Base-by-base conservation (phyloP, 169 alveolate species). In the Plasmodium adleri region DNA sequence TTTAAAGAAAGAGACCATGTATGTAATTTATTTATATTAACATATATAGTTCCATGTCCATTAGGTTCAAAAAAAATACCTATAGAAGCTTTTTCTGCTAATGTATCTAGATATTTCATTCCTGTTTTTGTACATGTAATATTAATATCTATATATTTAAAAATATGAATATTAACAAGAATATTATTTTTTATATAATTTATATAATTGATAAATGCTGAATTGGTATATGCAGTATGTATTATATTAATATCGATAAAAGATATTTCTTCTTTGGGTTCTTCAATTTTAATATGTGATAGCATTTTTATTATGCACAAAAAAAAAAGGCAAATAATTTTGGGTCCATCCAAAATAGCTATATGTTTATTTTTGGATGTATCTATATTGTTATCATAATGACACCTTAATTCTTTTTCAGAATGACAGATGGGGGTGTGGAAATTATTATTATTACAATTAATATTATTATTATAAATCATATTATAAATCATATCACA, bases 41-140 rank as follows among this genome's bases (percentile, higher is more conserved):
- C 52, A 50, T 85, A 85, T 5, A 85, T 85, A 20, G 87, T 74
- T 1, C 96, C 96, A 63, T 94, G 96, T 3, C 96, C 96, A 80
- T 94, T 94, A n/a, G 94, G 54, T 64, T 94, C 96, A 59, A 92
- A 94, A 24, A 88, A 75, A n/a, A 94, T 72, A 0, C 95, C 88
- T 13, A 94, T 64, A 56, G 91, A 74, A 22, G 92, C 92, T 45
- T 75, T 62, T 45, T 63, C 70, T 28, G 91, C 93, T 59, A 75
- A 39, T 6, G 43, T 66, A 68, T 92, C 92, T 70, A 92, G 68
- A 59, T 94, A n/a, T 60, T 94, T 94, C 9, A 92, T 72, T 3
- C 96, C 96, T 20, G 90, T 83, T 62, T 87, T 89, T 60, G 93
- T 80, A 28, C 88, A 85, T 88, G 72, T 74, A 6, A 78, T 74